phyloP scores from a whole-genome alignment of 1,284 basidiomycete species.

The Ceratorhiza oryzae-sativae region DNA sequence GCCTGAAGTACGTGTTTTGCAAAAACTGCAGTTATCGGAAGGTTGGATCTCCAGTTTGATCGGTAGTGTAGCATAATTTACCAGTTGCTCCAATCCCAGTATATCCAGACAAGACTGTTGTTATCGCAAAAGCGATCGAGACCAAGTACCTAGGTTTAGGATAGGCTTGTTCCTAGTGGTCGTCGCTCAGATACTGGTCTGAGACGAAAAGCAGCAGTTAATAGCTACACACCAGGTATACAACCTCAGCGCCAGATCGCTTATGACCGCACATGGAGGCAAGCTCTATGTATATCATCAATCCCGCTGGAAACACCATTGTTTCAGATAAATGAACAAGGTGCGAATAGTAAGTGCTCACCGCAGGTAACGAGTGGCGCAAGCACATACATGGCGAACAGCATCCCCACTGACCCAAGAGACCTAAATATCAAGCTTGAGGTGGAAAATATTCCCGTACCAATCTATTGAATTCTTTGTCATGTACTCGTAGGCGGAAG shows the following conservation, averaged over 20 bases:
- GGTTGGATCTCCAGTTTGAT: neutral
- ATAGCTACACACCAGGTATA: conserved; percentile 49
- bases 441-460: conserved; percentile 34
- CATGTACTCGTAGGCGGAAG: neutral
- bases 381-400: conserved; percentile 56
- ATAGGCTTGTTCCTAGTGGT: conserved; percentile 55
- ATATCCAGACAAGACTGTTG: conserved; percentile 54
- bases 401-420: conserved; percentile 56
- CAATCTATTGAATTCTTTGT: conserved; percentile 4
- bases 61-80: neutral
- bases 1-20: conserved; percentile 48
- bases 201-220: neutral
- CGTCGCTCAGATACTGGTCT: neutral
- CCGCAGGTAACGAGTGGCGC: conserved; percentile 53
- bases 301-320: conserved; percentile 43
- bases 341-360: conserved; percentile 41
- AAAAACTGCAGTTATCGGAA: conserved; percentile 43
- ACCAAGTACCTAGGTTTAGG: conserved; percentile 51
- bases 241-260: conserved; percentile 59
- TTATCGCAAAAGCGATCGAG: conserved; percentile 56
- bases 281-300: conserved; percentile 48
- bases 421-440: conserved; percentile 50
- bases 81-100: conserved; percentile 33
- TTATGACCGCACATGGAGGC: conserved; percentile 46
- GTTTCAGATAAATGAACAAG: neutral